Percentiles rank a stretch among this genome's conserved stretches.
These are phyloP conservation scores for Mucor lusitanicus DNA, from an alignment of 371 early-diverging fungal genomes.

Conservation along the genomic window DNA sequence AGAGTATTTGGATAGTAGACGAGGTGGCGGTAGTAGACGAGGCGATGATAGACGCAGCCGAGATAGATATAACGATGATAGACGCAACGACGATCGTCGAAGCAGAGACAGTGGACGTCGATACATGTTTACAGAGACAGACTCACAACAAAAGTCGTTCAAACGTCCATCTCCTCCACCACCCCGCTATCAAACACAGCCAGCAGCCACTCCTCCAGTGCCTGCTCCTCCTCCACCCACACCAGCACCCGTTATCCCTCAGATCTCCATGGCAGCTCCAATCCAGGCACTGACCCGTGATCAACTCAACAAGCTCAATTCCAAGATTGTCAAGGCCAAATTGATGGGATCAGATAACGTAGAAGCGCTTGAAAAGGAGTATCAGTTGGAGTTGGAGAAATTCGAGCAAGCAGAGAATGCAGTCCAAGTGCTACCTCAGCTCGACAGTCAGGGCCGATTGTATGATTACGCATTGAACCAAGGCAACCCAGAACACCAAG, in stretches of 20 bases:
- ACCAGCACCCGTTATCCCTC: not conserved
- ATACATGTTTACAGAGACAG: slow-evolving; percentile 39
- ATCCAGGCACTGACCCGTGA: slow-evolving; percentile 51
- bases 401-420: slow-evolving; percentile 27
- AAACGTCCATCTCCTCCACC: slow-evolving; percentile 17
- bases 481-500: slow-evolving; percentile 4
- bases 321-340: slow-evolving; percentile 80
- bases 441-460: slow-evolving; percentile 66
- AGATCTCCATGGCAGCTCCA: not conserved
- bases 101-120: slow-evolving; percentile 13
- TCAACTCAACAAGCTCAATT: slow-evolving; percentile 86
- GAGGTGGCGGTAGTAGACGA: slow-evolving; percentile 11
- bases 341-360: slow-evolving; percentile 69
- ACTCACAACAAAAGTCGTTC: slow-evolving; percentile 7
- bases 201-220: not conserved
- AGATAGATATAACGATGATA: slow-evolving; percentile 11
- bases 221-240: slow-evolving; percentile 1
- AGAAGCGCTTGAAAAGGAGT: slow-evolving; percentile 70
- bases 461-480: slow-evolving; percentile 47
- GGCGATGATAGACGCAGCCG: not conserved
- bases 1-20: slow-evolving; percentile 59
- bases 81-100: slow-evolving; percentile 1
- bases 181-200: not conserved
- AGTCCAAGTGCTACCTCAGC: slow-evolving; percentile 58
- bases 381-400: slow-evolving; percentile 51